Evolutionary conservation across 2,329 filamentous ascomycete species (phyloP).

Genomic region (Aspergillus oerlinghausenensis): DNA sequence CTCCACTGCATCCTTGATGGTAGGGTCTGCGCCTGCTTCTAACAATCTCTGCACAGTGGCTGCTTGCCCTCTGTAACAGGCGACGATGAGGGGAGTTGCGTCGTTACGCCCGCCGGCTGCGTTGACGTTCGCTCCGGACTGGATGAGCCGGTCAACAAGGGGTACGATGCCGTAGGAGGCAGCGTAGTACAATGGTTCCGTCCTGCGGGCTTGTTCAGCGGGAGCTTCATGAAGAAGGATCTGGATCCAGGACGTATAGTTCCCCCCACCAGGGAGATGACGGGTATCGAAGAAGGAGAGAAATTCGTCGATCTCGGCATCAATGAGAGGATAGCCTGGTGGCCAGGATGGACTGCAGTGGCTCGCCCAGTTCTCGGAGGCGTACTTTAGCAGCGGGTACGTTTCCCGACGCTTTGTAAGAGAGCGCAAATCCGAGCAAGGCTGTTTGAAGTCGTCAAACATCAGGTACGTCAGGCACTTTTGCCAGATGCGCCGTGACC

Average conservation of each 20-base stretch:
- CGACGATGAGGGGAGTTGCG: neutral
- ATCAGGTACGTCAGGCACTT: neutral
- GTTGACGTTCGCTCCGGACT: neutral
- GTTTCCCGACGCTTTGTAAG: neutral
- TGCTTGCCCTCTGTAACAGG: neutral
- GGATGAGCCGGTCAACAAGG: neutral
- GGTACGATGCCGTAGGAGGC: neutral
- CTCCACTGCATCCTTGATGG: neutral
- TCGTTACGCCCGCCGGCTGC: neutral
- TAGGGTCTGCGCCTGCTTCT: neutral
- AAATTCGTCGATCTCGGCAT: neutral
- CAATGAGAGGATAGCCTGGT: neutral
- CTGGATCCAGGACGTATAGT: neutral
- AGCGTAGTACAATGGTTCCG: neutral
- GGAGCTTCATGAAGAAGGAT: neutral
- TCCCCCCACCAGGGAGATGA: neutral
- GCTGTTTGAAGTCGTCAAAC: neutral
- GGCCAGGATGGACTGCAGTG: neutral
- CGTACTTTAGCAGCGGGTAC: neutral
- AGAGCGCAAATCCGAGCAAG: neutral
- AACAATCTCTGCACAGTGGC: neutral
- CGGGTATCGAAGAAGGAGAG: neutral
- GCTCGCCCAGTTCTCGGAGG: neutral
- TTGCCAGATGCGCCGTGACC: neutral
- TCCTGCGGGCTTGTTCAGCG: neutral